Evolutionary conservation across 495 filamentous ascomycete species (phyloP), one percentile per base, ranked within the genome.

Genomic region (Podospora fimiseda): DNA sequence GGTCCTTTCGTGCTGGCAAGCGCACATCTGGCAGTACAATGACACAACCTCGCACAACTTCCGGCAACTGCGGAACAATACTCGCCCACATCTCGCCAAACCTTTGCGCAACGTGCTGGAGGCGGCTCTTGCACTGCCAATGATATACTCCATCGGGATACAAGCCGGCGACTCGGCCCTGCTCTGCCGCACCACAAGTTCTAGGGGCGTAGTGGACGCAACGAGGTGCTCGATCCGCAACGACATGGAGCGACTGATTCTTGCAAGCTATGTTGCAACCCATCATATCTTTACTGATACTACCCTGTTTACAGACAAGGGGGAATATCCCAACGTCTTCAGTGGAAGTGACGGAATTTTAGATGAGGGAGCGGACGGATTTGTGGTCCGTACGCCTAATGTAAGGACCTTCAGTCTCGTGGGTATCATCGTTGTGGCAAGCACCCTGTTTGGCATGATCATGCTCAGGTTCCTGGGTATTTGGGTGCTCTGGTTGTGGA

Each of bases 1-100:
- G 13, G 8, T 48, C 20, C 45, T 48, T 9, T 48, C 45, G 23
- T 48, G 45, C n/a, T 48, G 45, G 45, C 20, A 48, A 19, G 20
- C 22, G 45, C 23, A 18, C 20, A 1, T 3, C 7, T 48, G 45
- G 45, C 18, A n/a, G 3, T 8, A 48, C 8, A 48, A 48, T 13
- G 45, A 30, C 9, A 9, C 4, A 1, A n/a, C 2, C 14, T 5
- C 30, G 22, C 1, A 1, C 33, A 38, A 33, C 22, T 9, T 39
- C 6, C 16, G 0, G 9, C 2, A 11, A 1, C 47, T 48, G 2
- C 22, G 8, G 7, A 1, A 24, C 5, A 33, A 11, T 11, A 33
- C 27, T 5, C 27, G 11, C 11, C 27, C 27, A 11, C 6, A 33
- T 11, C 27, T 33, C 6, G 27, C 27, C 6, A 11, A 5, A 11